Evolutionary conservation across 2,329 filamentous ascomycete species (phyloP).

Genomic region (Berkeleyomyces basicola): DNA sequence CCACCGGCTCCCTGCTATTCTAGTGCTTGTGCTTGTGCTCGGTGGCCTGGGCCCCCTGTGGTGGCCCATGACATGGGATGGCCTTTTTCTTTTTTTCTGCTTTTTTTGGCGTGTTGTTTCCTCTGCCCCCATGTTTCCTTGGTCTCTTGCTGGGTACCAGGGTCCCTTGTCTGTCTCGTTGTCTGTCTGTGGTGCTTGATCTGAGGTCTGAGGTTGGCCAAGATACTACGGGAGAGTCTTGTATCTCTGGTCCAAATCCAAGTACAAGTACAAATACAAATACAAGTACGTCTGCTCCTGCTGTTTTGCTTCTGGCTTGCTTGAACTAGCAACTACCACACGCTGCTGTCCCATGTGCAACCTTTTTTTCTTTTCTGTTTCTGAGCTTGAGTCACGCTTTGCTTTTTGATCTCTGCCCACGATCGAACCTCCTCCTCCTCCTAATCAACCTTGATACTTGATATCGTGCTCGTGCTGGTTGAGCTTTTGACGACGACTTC

Average conservation of each 20-base stretch:
- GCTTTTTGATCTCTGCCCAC: too few species aligned
- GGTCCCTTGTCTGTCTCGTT: neutral
- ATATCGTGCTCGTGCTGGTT: neutral
- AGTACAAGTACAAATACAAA: neutral
- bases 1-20: neutral
- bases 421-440: too few species aligned
- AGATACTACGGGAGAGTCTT: neutral
- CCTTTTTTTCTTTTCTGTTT: neutral
- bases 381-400: neutral
- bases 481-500: neutral
- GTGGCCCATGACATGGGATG: neutral
- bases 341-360: neutral
- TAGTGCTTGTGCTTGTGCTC: neutral
- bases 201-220: too few species aligned
- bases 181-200: neutral
- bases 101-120: slow-evolving; percentile 2
- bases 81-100: too few species aligned
- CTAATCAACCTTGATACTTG: too few species aligned
- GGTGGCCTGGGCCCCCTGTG: too few species aligned
- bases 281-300: too few species aligned
- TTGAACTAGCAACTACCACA: neutral
- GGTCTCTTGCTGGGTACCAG: neutral
- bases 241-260: neutral
- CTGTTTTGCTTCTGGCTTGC: too few species aligned
- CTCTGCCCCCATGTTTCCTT: neutral